Base-by-base conservation (phyloP, 2,329 filamentous ascomycete genomes). In the Fonsecaea pugnacius region DNA sequence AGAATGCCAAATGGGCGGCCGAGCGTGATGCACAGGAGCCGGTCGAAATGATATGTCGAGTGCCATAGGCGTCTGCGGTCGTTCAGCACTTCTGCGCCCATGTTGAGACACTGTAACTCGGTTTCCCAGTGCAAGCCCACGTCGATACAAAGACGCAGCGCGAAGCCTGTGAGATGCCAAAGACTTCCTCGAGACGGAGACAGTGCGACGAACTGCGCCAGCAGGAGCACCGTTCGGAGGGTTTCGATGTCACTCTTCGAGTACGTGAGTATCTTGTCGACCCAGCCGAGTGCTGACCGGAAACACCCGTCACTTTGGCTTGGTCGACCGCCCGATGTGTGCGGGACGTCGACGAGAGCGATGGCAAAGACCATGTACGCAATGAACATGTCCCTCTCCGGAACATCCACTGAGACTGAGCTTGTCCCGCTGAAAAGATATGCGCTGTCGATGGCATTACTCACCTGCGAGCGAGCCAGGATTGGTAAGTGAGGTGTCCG, bases 1-100 rank as follows among this genome's bases (percentile, higher is more conserved):
- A 77, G 72, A 51, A 79, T 75, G 2, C 77, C 77, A 27, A 79
- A 66, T 3, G 78, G 78, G 36, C 78, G 75, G 12, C 75, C 75
- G 0, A 79, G 65, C 0, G 77, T 79, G 43, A 75, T 75, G 1
- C 77, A 75, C 46, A 78, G 77, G 32, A 78, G 71, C 18, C 78
- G 74, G 58, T 79, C 78, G 4, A 79, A 72, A 16, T 78, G 78
- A 63, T 79, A 79, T 4, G 78, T 64, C 12, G 32, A 60, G 18
- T 64, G 35, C 62, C 62, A 64, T 16, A 74, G 60, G 9, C 73
- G 70, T 21, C 74, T 66, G 27, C 73, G 69, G 30, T 72, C 67
- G 38, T 75, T 55, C 60, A 75, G 57, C 21, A 72, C 30, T 3
- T 59, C 46, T 51, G 70, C 64, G 30, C 70, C 70, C 63, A 66